Evolutionary conservation across 192 early-diverging fungal species (phyloP).

Genomic region (Mortierella hygrophila): DNA sequence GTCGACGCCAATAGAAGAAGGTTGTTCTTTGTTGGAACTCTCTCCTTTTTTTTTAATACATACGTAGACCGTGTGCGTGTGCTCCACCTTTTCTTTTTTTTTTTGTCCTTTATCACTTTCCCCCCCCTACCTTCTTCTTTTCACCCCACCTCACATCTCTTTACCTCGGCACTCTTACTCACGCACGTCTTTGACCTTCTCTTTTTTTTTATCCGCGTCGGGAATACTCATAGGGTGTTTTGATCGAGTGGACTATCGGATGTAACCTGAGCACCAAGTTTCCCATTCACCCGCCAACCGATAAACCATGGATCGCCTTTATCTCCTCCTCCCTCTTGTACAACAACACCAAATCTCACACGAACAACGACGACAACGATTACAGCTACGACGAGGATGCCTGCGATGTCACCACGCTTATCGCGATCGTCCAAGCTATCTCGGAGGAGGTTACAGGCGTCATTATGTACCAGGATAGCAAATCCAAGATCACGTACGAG

Average conservation of each 20-base stretch:
- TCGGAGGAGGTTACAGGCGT: constrained; percentile 34
- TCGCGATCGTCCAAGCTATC: constrained; percentile 42
- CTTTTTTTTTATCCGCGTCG: neutral
- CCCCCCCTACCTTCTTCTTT: neutral
- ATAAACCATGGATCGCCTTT: constrained; percentile 49
- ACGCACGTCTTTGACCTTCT: neutral
- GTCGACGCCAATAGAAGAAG: too few species aligned
- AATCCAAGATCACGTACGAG: constrained; percentile 7
- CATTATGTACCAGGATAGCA: constrained; percentile 35
- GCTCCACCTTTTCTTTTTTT: neutral
- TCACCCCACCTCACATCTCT: neutral
- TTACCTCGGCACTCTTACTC: neutral
- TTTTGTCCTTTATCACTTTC: neutral
- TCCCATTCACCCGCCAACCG: constrained; percentile 40
- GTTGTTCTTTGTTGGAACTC: neutral
- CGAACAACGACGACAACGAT: neutral
- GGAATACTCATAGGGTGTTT: constrained; percentile 16
- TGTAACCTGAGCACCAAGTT: constrained; percentile 35
- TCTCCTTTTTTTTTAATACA: neutral
- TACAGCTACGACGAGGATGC: neutral
- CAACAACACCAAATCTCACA: neutral
- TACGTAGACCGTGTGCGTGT: neutral
- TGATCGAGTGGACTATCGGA: constrained; percentile 47
- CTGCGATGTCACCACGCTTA: constrained; percentile 28
- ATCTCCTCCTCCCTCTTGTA: constrained; percentile 39